phyloP scores from a whole-genome alignment of 1,284 basidiomycete species.

The Ceratobasidium sp. region DNA sequence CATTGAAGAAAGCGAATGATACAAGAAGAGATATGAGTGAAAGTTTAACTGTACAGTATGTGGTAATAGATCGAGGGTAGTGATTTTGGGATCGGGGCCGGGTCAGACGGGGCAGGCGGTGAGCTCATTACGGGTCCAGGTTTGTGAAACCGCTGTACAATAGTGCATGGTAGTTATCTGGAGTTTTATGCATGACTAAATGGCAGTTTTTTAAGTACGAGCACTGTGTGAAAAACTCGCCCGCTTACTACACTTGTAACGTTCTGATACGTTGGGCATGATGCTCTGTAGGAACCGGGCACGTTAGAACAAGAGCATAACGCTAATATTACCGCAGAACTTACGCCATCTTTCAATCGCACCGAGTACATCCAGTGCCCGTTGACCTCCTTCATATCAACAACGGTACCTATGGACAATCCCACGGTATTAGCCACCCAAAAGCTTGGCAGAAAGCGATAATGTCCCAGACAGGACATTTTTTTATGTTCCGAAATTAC shows the following conservation, averaged over 20 bases:
- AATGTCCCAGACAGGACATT: too few species aligned
- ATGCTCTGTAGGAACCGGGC: constrained; percentile 32
- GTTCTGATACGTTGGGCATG: constrained; percentile 46
- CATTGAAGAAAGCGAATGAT: constrained; percentile 44
- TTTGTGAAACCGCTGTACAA: constrained; percentile 39
- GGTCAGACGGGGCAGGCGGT: background rate
- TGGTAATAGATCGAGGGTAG: constrained; percentile 14
- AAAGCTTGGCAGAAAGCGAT: background rate
- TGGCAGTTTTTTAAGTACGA: background rate
- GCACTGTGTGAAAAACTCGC: background rate
- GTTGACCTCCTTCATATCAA: constrained; percentile 44
- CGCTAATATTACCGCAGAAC: background rate
- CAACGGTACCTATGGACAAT: constrained; percentile 36
- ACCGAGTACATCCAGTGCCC: constrained; percentile 41
- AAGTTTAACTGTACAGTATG: constrained; percentile 26
- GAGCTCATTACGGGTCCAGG: constrained; percentile 25
- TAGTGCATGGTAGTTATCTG: constrained; percentile 41
- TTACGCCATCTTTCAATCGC: constrained; percentile 41
- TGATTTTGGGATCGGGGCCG: constrained; percentile 19
- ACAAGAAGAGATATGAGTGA: constrained; percentile 9
- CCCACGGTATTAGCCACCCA: constrained; percentile 44
- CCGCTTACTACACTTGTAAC: constrained; percentile 40
- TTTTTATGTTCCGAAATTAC: too few species aligned
- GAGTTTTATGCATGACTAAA: constrained; percentile 45
- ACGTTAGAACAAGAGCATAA: background rate